These are phyloP conservation scores for Persicaria tinctoria DNA, from an alignment of 148 eudicot genomes.

Conservation along the genomic window DNA sequence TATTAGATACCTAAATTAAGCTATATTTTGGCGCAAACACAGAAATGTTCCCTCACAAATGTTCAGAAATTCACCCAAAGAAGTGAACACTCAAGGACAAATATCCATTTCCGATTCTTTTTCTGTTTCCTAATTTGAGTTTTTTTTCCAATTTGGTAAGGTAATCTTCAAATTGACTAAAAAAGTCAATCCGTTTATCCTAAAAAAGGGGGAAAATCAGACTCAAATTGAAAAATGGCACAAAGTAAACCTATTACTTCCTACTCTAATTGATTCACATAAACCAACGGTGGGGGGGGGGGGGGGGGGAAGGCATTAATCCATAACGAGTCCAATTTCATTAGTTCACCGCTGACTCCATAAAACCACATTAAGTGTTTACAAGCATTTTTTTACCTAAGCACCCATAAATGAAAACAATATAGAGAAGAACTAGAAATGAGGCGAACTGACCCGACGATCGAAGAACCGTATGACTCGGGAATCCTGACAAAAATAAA, in stretches of 20 bases:
- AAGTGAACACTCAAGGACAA: not conserved
- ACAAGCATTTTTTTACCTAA: not conserved
- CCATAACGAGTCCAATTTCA: not conserved
- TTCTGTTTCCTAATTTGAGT: not conserved
- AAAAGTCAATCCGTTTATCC: not conserved
- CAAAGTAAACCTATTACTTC: not conserved
- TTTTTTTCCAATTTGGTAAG: not conserved
- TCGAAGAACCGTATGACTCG: conserved; percentile 83
- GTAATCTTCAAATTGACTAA: not conserved
- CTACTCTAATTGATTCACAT: not conserved
- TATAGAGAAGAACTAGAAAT: not conserved
- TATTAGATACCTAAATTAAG: not conserved
- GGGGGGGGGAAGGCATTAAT: not conserved
- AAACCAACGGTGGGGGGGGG: no score
- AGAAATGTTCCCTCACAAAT: not conserved
- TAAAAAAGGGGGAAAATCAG: not conserved
- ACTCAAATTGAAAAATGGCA: not conserved
- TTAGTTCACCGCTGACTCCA: not conserved
- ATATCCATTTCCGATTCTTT: not conserved
- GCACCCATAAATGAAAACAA: not conserved
- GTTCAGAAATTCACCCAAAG: not conserved
- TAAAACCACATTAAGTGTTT: not conserved
- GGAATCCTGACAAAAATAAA: conserved; percentile 46
- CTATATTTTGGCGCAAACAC: not conserved
- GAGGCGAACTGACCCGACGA: conserved; percentile 62